A percentile compares a stretch with the other conserved stretches of the same genome.
Evolutionary conservation across 768 basidiomycete genomes (phyloP).

Genomic region (Mrakia gelida): DNA sequence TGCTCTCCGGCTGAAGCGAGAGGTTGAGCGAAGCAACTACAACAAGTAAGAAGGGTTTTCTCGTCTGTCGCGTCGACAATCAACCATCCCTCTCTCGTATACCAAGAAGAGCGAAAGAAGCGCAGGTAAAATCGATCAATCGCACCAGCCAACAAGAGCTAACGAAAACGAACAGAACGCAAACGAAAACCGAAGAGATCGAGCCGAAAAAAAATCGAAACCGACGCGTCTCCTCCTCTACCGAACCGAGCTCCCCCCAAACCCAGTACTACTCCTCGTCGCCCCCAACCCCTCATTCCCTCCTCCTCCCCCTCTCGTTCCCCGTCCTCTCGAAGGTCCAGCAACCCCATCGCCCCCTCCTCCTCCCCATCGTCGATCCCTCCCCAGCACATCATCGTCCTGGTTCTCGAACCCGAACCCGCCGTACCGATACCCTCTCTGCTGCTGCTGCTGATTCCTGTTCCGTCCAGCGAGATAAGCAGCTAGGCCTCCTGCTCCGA

Average conservation of each 20-base stretch:
- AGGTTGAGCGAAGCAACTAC: too few species aligned
- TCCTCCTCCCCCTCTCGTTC: not conserved
- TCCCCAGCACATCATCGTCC: conserved; percentile 6
- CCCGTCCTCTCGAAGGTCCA: conserved; percentile 8
- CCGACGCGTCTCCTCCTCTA: not conserved
- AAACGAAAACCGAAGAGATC: too few species aligned
- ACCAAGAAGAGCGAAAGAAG: too few species aligned
- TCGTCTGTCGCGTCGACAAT: too few species aligned
- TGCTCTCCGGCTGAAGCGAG: too few species aligned
- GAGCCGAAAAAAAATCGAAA: too few species aligned
- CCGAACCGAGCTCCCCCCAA: conserved; percentile 20
- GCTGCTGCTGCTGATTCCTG: conserved; percentile 5
- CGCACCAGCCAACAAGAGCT: too few species aligned
- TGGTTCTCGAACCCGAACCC: conserved; percentile 1
- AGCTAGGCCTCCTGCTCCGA: conserved; percentile 11
- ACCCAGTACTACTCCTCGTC: conserved; percentile 14
- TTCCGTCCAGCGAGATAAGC: not conserved
- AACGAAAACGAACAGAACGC: too few species aligned
- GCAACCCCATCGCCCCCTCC: conserved; percentile 21
- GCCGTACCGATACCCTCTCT: not conserved
- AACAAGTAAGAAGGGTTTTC: too few species aligned
- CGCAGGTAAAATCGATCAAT: too few species aligned
- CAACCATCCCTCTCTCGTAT: too few species aligned
- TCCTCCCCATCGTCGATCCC: not conserved
- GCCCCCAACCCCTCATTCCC: not conserved